These are phyloP conservation scores for Eutrema heterophyllum DNA, from an alignment of 345 rosid genomes.

Conservation along the genomic window DNA sequence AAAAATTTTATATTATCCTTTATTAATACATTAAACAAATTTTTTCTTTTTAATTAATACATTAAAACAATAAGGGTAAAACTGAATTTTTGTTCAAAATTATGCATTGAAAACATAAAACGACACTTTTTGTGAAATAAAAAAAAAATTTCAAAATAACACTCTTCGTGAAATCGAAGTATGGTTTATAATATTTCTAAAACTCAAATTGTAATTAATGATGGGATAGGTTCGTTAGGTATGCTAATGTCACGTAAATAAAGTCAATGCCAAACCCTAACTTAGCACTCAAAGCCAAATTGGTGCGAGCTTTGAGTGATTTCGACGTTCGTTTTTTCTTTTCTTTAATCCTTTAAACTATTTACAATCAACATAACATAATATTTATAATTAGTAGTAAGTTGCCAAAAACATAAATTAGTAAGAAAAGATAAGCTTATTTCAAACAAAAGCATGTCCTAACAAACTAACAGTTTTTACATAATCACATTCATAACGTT, in stretches of 20 bases:
- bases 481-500: constrained; percentile 20
- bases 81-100: too few relatives aligned
- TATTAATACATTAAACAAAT: too few relatives aligned
- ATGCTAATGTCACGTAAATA: constrained; percentile 15
- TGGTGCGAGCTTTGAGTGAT: constrained; percentile 31
- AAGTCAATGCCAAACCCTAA: constrained; percentile 33
- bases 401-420: not conserved
- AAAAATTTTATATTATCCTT: too few relatives aligned
- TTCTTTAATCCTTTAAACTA: not conserved
- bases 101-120: too few relatives aligned
- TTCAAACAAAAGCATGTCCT: not conserved
- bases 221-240: constrained; percentile 24
- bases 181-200: not conserved
- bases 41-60: too few relatives aligned
- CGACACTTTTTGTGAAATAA: too few relatives aligned
- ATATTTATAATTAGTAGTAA: not conserved
- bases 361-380: not conserved
- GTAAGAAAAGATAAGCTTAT: not conserved
- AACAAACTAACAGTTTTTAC: constrained; percentile 7
- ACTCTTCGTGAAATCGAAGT: too few relatives aligned
- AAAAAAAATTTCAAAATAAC: too few relatives aligned
- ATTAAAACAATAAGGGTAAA: too few relatives aligned
- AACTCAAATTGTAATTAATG: not conserved
- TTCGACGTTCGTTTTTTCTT: constrained; percentile 26
- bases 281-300: constrained; percentile 30